Conservation (phyloP, 148 eudicot species). For the Hydrangea macrophylla region DNA sequence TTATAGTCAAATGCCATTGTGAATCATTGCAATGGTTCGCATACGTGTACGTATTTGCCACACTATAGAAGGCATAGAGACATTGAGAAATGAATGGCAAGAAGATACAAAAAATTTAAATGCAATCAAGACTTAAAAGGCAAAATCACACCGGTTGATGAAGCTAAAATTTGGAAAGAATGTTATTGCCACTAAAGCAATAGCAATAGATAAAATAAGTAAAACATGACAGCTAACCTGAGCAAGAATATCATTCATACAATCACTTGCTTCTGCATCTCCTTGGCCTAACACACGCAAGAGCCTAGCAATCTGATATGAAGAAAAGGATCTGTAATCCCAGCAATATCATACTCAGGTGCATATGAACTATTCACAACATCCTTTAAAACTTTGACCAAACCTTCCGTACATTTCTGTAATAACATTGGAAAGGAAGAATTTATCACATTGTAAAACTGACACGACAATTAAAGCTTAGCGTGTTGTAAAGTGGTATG, state of each 20-base stretch:
- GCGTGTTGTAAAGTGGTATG: no score
- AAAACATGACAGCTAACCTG: constrained; percentile 63
- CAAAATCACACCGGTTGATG: not conserved
- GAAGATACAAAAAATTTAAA: not conserved
- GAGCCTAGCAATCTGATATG: constrained; percentile 78
- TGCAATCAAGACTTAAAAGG: not conserved
- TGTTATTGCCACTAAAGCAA: not conserved
- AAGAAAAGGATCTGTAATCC: constrained; percentile 94
- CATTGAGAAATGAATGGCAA: not conserved
- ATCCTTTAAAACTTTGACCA: constrained; percentile 84
- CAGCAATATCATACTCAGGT: constrained; percentile 92
- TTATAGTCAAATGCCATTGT: not conserved
- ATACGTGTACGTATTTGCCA: not conserved
- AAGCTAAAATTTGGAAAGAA: not conserved
- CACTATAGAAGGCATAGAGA: not conserved
- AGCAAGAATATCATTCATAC: constrained; percentile 97
- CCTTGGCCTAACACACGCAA: constrained; percentile 87
- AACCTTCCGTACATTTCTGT: constrained; percentile 87
- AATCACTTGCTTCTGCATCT: constrained; percentile 93
- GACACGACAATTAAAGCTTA: constrained; percentile 3
- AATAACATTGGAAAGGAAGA: constrained; percentile 22
- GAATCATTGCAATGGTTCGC: not conserved
- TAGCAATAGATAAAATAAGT: constrained; percentile 9
- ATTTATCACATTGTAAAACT: not conserved
- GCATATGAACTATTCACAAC: constrained; percentile 91